Conservation (phyloP, 805 yeast species). For the Hanseniaspora hatyaiensis region DNA sequence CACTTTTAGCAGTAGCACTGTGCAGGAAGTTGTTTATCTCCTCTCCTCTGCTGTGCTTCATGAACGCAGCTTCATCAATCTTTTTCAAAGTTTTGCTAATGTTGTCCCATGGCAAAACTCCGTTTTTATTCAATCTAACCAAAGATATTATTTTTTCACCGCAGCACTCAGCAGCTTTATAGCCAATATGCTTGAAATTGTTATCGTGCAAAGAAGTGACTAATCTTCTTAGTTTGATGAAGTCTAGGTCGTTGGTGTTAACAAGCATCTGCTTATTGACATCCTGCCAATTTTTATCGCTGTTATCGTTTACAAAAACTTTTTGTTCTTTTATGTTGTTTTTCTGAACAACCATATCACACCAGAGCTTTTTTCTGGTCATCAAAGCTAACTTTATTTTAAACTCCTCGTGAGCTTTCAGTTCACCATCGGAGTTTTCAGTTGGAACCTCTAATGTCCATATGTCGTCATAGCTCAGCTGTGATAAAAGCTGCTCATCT, state of each 20-base stretch:
- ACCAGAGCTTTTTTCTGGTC: conserved; percentile 27
- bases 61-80: too few species aligned
- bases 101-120: conserved; percentile 5
- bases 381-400: conserved; percentile 26
- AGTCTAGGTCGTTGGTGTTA: not conserved
- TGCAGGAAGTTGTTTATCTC: not conserved
- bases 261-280: conserved; percentile 17
- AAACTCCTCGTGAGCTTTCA: conserved; percentile 8
- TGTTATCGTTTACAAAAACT: conserved; percentile 17
- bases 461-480: conserved; percentile 21
- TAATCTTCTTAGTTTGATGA: not conserved
- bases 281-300: conserved; percentile 23
- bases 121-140: conserved; percentile 3
- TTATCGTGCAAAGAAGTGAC: not conserved
- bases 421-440: not conserved
- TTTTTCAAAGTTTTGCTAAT: too few species aligned
- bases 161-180: not conserved
- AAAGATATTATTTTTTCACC: not conserved
- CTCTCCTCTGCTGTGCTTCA: too few species aligned
- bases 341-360: conserved; percentile 24
- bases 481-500: conserved; percentile 24
- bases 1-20: too few species aligned
- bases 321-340: conserved; percentile 21
- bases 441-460: conserved; percentile 20
- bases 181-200: conserved; percentile 6